Base-by-base conservation (phyloP, 805 yeast genomes). In the Kodamaea laetipori region DNA sequence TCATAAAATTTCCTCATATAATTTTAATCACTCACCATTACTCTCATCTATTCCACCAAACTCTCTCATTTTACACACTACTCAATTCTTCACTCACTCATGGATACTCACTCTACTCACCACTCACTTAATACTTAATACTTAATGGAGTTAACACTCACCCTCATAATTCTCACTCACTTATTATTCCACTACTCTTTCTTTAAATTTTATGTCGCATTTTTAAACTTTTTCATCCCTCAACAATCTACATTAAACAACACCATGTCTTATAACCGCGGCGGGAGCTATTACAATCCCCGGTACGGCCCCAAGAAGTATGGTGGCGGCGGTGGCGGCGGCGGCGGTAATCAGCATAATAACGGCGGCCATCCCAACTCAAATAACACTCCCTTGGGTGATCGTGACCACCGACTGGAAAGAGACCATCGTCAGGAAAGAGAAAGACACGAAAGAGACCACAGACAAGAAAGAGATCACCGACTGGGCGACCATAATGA, bases 201-300 rank as follows among this genome's bases (percentile, higher is more conserved):
- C 24, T 6, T 21, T 21, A 6, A 21, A 21, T 21, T 21, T 21
- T 21, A 21, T 8, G 8, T 21, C 24, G 6, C 24, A 21, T 21
- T 21, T 8, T 21, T 21, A 6, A 21, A 31, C 25, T 25, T 16
- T 35, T 34, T 24, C 30, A 21, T 17, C 32, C 40, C 30, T 25
- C 27, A 25, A 13, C 11, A 12, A 12, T 21, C 26, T 40, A 18
- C 18, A 21, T 9, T 17, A 11, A 36, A 24, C 28, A 23, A 25
- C 31, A 19, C 19, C 37, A 50, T 50, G 53, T 47, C 53, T 6
- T 50, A 50, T 21, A 44, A 48, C 35, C 40, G 53, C 21, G 41
- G 42, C 12, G 44, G 48, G 46, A 45, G 48, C 41, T 48, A 50
- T 37, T 47, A 50, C 41, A 41, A 42, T 26, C 46, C 50, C 19